Conservation (phyloP, 1,139 yeast genomes). For the Yamadazyma conglobata region DNA sequence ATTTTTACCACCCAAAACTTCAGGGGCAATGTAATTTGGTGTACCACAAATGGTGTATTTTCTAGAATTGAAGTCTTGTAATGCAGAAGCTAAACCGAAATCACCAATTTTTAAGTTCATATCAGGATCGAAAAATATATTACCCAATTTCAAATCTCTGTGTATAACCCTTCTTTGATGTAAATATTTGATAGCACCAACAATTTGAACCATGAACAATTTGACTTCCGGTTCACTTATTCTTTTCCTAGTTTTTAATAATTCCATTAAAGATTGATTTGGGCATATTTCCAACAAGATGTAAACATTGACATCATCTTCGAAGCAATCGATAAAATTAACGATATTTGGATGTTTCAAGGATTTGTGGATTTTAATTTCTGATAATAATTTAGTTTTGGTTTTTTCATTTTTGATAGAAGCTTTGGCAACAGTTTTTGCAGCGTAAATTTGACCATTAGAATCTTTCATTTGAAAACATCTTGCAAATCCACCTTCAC, state of each 20-base stretch:
- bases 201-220: slow-evolving; percentile 83
- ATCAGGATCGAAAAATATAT: slow-evolving; percentile 85
- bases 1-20: slow-evolving; percentile 82
- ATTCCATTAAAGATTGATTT: slow-evolving; percentile 88
- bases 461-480: slow-evolving; percentile 96
- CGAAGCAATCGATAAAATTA: slow-evolving; percentile 90
- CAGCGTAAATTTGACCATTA: slow-evolving; percentile 84
- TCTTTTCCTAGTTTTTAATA: slow-evolving; percentile 76
- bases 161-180: slow-evolving; percentile 93
- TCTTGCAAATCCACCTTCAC: slow-evolving; percentile 99
- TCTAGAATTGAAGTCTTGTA: slow-evolving; percentile 64
- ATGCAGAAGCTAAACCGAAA: slow-evolving; percentile 90
- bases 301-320: slow-evolving; percentile 90
- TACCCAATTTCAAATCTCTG: slow-evolving; percentile 91
- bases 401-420: slow-evolving; percentile 91
- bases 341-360: slow-evolving; percentile 89
- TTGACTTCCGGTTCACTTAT: slow-evolving; percentile 91
- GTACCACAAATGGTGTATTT: slow-evolving; percentile 96
- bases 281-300: slow-evolving; percentile 92
- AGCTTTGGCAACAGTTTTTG: slow-evolving; percentile 96
- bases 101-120: slow-evolving; percentile 96
- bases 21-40: slow-evolving; percentile 97
- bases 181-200: slow-evolving; percentile 91
- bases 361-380: slow-evolving; percentile 91
- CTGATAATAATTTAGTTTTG: slow-evolving; percentile 81